These are phyloP conservation scores for Auriculariales sp. DNA, from an alignment of 768 basidiomycete species.

Conservation along the genomic window DNA sequence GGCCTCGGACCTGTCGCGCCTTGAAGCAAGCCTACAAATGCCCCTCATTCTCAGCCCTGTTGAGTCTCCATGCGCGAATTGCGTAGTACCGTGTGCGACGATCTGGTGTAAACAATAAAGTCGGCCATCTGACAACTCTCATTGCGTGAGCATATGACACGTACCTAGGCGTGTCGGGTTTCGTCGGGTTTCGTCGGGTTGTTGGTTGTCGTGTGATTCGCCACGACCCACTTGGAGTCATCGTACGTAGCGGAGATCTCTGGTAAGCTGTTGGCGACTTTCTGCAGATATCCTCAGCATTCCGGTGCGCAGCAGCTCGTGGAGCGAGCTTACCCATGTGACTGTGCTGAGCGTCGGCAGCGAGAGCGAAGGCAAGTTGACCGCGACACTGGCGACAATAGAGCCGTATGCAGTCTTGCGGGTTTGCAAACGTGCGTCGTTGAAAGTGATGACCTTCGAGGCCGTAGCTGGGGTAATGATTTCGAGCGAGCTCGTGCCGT, in stretches of 20 bases:
- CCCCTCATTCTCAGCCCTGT: too few species aligned
- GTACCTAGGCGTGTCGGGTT: too few species aligned
- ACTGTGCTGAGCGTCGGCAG: constrained; percentile 19
- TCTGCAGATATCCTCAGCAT: constrained; percentile 19
- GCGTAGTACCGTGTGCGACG: too few species aligned
- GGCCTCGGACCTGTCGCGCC: too few species aligned
- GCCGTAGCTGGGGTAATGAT: constrained; percentile 26
- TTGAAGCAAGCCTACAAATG: too few species aligned
- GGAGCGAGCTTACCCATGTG: not conserved
- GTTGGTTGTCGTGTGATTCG: constrained; percentile 64
- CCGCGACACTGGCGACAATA: constrained; percentile 6
- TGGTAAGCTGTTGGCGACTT: constrained; percentile 59
- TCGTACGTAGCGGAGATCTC: constrained; percentile 45
- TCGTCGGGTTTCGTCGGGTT: constrained; percentile 58
- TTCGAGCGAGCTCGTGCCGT: constrained; percentile 32
- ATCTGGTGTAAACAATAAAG: too few species aligned
- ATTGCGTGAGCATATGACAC: too few species aligned
- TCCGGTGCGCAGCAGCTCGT: too few species aligned
- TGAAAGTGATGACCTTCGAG: constrained; percentile 24
- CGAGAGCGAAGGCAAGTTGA: constrained; percentile 13
- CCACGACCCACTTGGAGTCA: constrained; percentile 50
- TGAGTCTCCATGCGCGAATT: too few species aligned
- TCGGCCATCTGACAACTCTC: too few species aligned
- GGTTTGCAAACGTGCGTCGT: constrained; percentile 16
- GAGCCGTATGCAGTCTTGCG: constrained; percentile 16